Base-by-base conservation (phyloP, 768 basidiomycete genomes). In the Fistulinella prunicolor region DNA sequence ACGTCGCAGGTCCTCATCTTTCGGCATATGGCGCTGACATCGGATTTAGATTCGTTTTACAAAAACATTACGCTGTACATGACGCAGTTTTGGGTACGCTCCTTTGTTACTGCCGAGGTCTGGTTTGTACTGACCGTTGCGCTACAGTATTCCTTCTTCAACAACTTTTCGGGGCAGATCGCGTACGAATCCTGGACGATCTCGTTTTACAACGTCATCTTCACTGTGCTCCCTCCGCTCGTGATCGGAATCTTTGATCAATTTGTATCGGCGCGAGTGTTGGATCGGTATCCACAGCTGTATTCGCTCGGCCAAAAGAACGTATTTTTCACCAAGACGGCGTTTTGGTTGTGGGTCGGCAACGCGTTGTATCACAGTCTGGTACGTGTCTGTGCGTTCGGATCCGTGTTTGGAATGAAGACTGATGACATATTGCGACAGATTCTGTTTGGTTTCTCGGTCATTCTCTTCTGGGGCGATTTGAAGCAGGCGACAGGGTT, bases 221-320 rank as follows among this genome's bases (percentile, higher is more conserved):
- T 98, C 74, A 95, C 95, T 34, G 81, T 99, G 29, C 77, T 99
- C 1, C 95, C 96, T 0, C 96, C 96, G 0, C 79, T 99, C 42
- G 96, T 99, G 45, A 95, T 99, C 57, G 96, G 96, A 30, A 79
- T 99, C 40, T 98, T 98, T 63, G 96, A 98, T 67, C 96, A 99
- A 60, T 98, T 98, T 57, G 96, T 98, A 41, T 94, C 92, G 2
- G 96, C 96, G 3, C 82, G 96, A 19, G 89, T 98, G 68, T 74
- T 99, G 53, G 95, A 98, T 65, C 83, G 94, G 34, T 99, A 99
- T 66, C 96, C 96, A 1, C 96, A 99, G 61, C 73, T 98, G 29
- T 99, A 99, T 68, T 85, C 80, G 51, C 82, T 97, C 8, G 96
- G 96, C 3, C 96, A 98, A 69, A 81, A 81, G 65, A 99, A 98